phyloP scores from a whole-genome alignment of 2,329 filamentous ascomycete genomes.

The Hypoxylon sp. region DNA sequence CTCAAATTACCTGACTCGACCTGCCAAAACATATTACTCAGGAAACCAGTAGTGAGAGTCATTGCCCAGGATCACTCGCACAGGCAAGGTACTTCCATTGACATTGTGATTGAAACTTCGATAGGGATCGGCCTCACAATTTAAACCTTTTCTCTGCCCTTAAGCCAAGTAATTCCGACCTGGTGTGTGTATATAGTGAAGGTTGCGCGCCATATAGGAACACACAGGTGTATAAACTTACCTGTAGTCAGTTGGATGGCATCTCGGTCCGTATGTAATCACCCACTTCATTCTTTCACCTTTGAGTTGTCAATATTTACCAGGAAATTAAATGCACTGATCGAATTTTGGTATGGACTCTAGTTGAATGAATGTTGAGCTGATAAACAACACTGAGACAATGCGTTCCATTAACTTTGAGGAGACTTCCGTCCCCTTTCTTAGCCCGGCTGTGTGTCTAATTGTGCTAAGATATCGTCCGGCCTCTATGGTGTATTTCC shows the following conservation, averaged over 20 bases:
- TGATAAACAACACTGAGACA: background rate
- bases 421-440: too few species aligned
- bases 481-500: background rate
- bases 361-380: background rate
- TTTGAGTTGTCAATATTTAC: background rate
- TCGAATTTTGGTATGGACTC: background rate
- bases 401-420: background rate
- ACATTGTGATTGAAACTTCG: background rate
- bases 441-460: background rate
- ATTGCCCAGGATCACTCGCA: background rate
- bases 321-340: background rate
- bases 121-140: background rate
- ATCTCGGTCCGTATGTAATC: background rate
- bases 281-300: background rate
- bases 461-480: background rate
- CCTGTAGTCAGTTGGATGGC: background rate
- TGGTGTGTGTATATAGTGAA: background rate
- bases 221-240: background rate
- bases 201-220: background rate
- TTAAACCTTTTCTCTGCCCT: background rate
- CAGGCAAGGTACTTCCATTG: background rate
- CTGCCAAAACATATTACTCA: background rate
- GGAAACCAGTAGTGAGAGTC: background rate
- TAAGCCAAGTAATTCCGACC: background rate
- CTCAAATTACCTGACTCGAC: background rate